phyloP scores from a whole-genome alignment of 2,329 filamentous ascomycete species.

The Exophiala bonariae region DNA sequence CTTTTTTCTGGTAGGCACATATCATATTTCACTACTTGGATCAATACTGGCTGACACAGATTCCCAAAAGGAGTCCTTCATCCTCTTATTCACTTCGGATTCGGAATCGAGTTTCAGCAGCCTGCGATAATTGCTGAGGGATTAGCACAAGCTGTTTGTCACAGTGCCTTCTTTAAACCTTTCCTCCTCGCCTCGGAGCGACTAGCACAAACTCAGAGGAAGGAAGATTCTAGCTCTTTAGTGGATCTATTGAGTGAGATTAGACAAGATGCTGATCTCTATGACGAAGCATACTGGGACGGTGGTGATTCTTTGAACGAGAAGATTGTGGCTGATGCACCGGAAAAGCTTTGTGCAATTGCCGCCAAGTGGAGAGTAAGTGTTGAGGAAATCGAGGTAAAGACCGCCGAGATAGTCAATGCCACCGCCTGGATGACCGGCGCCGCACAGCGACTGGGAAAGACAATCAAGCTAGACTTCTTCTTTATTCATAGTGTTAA shows the following conservation, averaged over 20 bases:
- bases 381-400: constrained; percentile 56
- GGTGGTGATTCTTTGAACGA: neutral
- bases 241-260: constrained; percentile 63
- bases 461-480: constrained; percentile 76
- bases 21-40: constrained; percentile 47
- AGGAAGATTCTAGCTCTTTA: constrained; percentile 37
- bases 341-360: constrained; percentile 48
- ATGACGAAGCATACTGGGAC: constrained; percentile 2
- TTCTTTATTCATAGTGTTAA: constrained; percentile 78
- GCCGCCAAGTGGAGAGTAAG: constrained; percentile 59
- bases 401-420: constrained; percentile 70
- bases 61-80: constrained; percentile 54
- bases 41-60: too few species aligned
- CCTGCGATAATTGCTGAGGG: constrained; percentile 74
- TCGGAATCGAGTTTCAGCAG: constrained; percentile 74
- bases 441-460: constrained; percentile 63
- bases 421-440: constrained; percentile 56
- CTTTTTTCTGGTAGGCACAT: constrained; percentile 71
- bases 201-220: constrained; percentile 35
- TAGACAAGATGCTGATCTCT: constrained; percentile 49
- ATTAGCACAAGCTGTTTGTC: constrained; percentile 70
- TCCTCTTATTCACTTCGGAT: constrained; percentile 68
- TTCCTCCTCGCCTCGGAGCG: constrained; percentile 47
- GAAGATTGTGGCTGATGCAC: constrained; percentile 23
- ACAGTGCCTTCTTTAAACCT: constrained; percentile 39